Evolutionary conservation across 2,329 filamentous ascomycete genomes (phyloP), one percentile per base, ranked within the genome.

Genomic region (Arthrocladium fulminans): DNA sequence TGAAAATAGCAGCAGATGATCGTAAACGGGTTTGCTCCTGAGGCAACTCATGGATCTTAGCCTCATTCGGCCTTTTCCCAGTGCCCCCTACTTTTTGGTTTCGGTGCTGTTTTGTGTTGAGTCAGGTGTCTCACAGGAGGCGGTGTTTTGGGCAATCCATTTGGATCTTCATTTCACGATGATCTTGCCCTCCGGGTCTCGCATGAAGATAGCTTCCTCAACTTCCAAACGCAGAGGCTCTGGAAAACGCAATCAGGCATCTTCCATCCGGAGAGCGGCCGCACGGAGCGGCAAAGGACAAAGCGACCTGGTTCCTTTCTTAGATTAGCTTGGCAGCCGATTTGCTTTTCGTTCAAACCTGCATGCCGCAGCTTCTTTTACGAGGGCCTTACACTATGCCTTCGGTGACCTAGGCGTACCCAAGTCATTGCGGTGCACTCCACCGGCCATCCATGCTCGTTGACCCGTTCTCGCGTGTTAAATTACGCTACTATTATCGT

Each of bases 401-500:
- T 34, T 13, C 20, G 27, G 27, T 20, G 29, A 45, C 42, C 29
- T 27, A 47, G 34, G 30, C 34, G 7, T 39, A 20, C 44, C 24
- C 34, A 25, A 47, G 39, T 38, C 19, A 22, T 20, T 39, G 32
- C 19, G 38, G n/a, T 13, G 23, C 44, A 15, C 30, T 10, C 22
- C 43, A 37, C 43, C 30, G 9, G 41, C 15, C 8, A 30, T 38
- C 19, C 43, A 43, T 42, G 49, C 15, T 43, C 20, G 24, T 35
- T 25, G 41, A 23, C 48, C 43, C 32, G 19, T 44, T 47, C 25
- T 45, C 42, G 40, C 39, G 44, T 47, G 32, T 39, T 47, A 10
- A 32, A 47, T 47, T 22, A 39, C 39, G 32, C 22, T 47, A 25
- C 30, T 38, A 19, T 37, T 22, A 39, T 47, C 44, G 38, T 47